Evolutionary conservation across 257 asterid genomes (phyloP), one percentile per base, ranked within the genome.

Genomic region (Capsicum chinense): DNA sequence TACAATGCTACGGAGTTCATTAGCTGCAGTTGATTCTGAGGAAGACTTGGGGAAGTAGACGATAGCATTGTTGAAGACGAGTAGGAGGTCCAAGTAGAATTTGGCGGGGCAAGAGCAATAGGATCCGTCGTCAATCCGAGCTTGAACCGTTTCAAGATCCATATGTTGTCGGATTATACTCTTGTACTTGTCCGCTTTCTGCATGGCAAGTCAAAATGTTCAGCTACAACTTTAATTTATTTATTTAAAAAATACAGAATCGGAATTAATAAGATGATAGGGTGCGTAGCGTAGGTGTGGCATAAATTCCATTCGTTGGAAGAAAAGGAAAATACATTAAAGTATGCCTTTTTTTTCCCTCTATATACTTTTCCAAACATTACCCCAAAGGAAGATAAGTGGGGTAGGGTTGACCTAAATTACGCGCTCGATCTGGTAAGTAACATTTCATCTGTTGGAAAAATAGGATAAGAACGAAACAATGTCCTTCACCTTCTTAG

Each of bases 41-140:
- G 92, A 89, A 74, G 90, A 82, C 74, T 86, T 88, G 64, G 89
- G 88, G 71, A 84, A 89, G 92, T 86, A 89, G 82, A 87, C 88
- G 56, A 88, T 68, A n/a, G 90, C 92, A 70, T 89, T 89, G 80
- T 85, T 88, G 76, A 86, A 86, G 71, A 89, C 76, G 17, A 89
- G 89, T 35, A 89, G 79, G 17, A 89, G 88, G 83, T 89, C 90
- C 48, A 84, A 33, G 88, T 86, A 89, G 26, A 89, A 88, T 47
- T 80, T 86, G 42, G 81, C 2, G 64, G 88, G 26, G 79, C 88
- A 86, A 3, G 81, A 83, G 16, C 85, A 57, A 79, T 89, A 89
- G 60, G 88, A 89, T 14, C 92, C 90, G 8, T 88, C 88, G 11
- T 88, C 89, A 1, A 88, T 59, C 82, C 90, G 86, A 63, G 71